Evolutionary conservation across 202 grass and related monocot genomes (phyloP).

Genomic region (Bolboschoenoplectus hybrid): DNA sequence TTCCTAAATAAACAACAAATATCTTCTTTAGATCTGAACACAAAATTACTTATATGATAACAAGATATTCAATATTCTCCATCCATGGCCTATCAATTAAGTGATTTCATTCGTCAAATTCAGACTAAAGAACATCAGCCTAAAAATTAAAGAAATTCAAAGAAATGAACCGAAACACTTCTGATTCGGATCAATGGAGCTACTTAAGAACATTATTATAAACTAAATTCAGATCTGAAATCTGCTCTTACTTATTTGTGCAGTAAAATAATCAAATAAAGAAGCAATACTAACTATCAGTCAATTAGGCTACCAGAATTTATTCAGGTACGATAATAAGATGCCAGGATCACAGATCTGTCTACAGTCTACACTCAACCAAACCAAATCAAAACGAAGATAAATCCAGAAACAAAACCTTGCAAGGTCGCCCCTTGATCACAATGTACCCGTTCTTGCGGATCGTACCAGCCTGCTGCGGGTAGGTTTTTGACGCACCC

Average conservation of each 20-base stretch:
- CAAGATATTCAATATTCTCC: neutral
- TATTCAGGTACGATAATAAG: neutral
- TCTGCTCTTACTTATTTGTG: neutral
- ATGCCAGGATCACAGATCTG: neutral
- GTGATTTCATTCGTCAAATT: neutral
- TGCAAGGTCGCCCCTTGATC: conserved; percentile 71
- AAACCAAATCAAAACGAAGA: neutral
- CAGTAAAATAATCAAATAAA: neutral
- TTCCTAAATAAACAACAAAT: neutral
- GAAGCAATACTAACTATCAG: neutral
- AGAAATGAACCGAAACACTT: neutral
- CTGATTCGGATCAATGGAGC: neutral
- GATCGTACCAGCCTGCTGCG: conserved; percentile 69
- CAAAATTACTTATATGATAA: no score
- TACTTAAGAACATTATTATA: neutral
- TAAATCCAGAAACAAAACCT: conserved; percentile 38
- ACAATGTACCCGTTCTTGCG: conserved; percentile 71
- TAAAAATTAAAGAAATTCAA: neutral
- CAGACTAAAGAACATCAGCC: neutral
- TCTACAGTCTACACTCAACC: neutral
- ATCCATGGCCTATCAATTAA: neutral
- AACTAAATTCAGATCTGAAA: neutral
- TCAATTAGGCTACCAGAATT: neutral
- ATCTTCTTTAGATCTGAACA: neutral
- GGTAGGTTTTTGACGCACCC: conserved; percentile 75